Evolutionary conservation across 345 rosid species (phyloP).

Genomic region (Sapria himalayana): DNA sequence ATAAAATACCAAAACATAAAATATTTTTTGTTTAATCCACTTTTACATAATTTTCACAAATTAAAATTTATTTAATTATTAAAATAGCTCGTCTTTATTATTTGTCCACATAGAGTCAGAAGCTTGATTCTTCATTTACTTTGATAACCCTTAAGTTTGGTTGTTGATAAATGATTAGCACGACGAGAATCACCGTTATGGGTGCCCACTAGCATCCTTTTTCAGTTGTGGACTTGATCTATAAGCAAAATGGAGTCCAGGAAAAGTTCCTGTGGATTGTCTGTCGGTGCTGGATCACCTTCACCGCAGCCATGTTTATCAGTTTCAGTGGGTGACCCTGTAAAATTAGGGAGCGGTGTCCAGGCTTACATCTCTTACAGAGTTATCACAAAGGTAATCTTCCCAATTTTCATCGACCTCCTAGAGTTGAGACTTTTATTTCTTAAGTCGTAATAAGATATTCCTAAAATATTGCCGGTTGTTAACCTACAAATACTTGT

Average conservation of each 20-base stretch:
- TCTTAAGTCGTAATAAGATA: background rate
- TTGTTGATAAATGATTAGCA: no score
- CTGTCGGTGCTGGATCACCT: constrained; percentile 81
- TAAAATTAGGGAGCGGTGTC: constrained; percentile 93
- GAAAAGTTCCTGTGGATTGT: constrained; percentile 38
- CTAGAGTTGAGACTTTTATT: background rate
- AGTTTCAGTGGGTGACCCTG: constrained; percentile 84
- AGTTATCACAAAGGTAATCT: constrained; percentile 69
- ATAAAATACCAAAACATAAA: no score
- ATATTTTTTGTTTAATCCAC: no score
- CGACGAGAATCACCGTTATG: no score
- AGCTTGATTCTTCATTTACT: no score
- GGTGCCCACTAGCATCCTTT: no score
- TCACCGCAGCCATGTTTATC: constrained; percentile 45
- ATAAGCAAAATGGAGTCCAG: constrained; percentile 48
- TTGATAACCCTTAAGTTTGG: no score
- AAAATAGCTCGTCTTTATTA: no score
- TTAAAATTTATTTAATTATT: no score
- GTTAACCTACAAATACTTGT: background rate
- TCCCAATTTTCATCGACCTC: background rate
- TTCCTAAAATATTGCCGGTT: background rate
- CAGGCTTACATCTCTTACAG: constrained; percentile 90
- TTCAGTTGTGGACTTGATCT: background rate
- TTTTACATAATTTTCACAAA: no score
- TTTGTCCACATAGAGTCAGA: no score